phyloP scores from a whole-genome alignment of 176 grass and related monocot species.

The Dactylis glomerata region DNA sequence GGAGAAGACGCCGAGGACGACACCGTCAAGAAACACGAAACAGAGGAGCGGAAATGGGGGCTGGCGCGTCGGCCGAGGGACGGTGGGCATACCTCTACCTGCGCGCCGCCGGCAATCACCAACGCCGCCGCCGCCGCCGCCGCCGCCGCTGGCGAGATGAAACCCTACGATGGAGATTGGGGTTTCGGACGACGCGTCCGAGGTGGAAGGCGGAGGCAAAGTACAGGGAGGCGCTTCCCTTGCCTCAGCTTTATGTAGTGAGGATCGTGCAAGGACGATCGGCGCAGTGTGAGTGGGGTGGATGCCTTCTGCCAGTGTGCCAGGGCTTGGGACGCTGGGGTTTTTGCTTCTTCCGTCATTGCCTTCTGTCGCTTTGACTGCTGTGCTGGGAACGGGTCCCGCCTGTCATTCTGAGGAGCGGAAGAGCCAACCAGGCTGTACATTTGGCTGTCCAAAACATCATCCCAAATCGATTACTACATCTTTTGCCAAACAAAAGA shows the following conservation, averaged over 20 bases:
- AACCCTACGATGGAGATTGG: slow-evolving; percentile 20
- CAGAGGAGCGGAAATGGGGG: not conserved
- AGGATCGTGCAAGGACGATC: not conserved
- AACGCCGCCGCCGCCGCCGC: not conserved
- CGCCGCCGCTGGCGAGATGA: not conserved
- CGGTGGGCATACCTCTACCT: slow-evolving; percentile 22
- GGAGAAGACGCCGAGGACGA: not conserved
- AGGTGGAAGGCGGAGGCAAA: not conserved
- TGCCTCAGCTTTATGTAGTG: not conserved
- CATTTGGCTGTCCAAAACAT: too few relatives aligned
- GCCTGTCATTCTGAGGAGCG: not conserved
- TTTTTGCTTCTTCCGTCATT: not conserved
- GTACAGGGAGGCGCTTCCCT: not conserved
- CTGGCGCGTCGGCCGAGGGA: not conserved
- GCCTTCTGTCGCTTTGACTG: not conserved
- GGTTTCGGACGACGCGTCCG: not conserved
- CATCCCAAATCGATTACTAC: too few relatives aligned
- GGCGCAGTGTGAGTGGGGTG: not conserved
- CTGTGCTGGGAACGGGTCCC: not conserved
- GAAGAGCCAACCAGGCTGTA: not conserved
- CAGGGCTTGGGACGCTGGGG: not conserved
- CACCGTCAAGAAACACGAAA: too few relatives aligned
- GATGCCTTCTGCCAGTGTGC: not conserved
- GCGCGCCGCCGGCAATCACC: not conserved
- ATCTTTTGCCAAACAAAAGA: too few relatives aligned